Conservation (phyloP, 2,329 filamentous ascomycete species). For the Colletotrichum somersetense region DNA sequence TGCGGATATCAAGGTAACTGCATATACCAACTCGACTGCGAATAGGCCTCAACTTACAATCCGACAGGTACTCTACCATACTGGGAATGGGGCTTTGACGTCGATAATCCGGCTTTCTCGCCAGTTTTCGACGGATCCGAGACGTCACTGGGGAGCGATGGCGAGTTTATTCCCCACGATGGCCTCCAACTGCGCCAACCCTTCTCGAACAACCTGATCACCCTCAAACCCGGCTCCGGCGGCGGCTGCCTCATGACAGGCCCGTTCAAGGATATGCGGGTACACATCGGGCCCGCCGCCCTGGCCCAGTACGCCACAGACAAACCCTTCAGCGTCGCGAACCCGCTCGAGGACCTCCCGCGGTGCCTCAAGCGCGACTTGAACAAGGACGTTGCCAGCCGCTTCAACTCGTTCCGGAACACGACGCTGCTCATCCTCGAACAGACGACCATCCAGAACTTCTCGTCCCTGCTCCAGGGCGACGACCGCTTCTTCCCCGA, state of each 20-base stretch:
- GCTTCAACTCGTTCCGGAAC: slow-evolving; percentile 46
- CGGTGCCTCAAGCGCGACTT: slow-evolving; percentile 58
- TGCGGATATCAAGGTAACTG: slow-evolving; percentile 43
- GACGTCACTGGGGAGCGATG: slow-evolving; percentile 55
- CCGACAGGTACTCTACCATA: slow-evolving; percentile 40
- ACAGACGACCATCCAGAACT: slow-evolving; percentile 43
- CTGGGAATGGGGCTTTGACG: slow-evolving; percentile 41
- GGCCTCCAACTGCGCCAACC: slow-evolving; percentile 41
- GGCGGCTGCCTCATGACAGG: slow-evolving; percentile 58
- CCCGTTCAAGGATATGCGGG: slow-evolving; percentile 55
- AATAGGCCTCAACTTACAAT: background rate
- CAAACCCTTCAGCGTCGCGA: slow-evolving; percentile 39
- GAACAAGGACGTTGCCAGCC: slow-evolving; percentile 44
- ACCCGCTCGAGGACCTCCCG: slow-evolving; percentile 55
- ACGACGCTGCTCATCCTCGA: slow-evolving; percentile 51
- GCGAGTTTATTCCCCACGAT: slow-evolving; percentile 49
- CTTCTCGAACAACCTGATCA: slow-evolving; percentile 43
- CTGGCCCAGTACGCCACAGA: slow-evolving; percentile 41
- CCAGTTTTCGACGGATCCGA: slow-evolving; percentile 57
- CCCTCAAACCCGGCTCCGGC: slow-evolving; percentile 60
- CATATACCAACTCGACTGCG: fast-evolving
- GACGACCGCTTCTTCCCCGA: slow-evolving; percentile 47
- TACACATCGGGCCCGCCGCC: slow-evolving; percentile 53
- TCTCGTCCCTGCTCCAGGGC: slow-evolving; percentile 54
- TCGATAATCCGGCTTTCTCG: slow-evolving; percentile 49